Conservation (phyloP, 1,284 basidiomycete genomes). For the Hemileia vastatrix region DNA sequence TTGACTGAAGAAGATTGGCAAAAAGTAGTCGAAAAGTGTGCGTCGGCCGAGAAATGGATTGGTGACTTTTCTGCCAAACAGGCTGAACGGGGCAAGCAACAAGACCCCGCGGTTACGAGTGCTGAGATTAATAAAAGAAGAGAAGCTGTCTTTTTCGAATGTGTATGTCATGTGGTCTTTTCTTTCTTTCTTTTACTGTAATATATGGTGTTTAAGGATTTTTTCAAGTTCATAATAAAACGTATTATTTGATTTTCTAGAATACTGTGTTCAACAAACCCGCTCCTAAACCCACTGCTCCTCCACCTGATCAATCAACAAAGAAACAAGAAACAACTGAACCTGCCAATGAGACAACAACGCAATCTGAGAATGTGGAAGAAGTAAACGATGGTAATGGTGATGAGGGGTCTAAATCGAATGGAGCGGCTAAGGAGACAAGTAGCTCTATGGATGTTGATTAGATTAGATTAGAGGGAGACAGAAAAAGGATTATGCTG, state of each 20-base stretch:
- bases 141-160: conserved; percentile 66
- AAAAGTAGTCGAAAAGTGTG: conserved; percentile 48
- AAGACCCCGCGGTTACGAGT: conserved; percentile 67
- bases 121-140: conserved; percentile 74
- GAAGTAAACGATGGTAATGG: neutral
- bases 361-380: too few relatives aligned
- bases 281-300: conserved; percentile 6
- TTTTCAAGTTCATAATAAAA: neutral
- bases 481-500: too few relatives aligned
- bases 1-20: conserved; percentile 72
- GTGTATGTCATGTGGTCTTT: neutral
- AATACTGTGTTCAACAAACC: conserved; percentile 21
- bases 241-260: neutral
- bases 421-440: neutral
- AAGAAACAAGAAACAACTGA: conserved; percentile 13
- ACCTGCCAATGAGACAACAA: conserved; percentile 7
- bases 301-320: neutral
- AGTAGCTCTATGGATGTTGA: conserved; percentile 18
- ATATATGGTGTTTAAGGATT: neutral
- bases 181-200: neutral
- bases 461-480: too few relatives aligned
- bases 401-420: neutral
- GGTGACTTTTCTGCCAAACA: conserved; percentile 78
- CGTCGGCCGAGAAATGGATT: conserved; percentile 81
- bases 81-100: conserved; percentile 72